A percentile compares a stretch with the other conserved stretches of the same genome.
phyloP scores from a whole-genome alignment of 495 filamentous ascomycete genomes.

The Lindgomyces ingoldianus region DNA sequence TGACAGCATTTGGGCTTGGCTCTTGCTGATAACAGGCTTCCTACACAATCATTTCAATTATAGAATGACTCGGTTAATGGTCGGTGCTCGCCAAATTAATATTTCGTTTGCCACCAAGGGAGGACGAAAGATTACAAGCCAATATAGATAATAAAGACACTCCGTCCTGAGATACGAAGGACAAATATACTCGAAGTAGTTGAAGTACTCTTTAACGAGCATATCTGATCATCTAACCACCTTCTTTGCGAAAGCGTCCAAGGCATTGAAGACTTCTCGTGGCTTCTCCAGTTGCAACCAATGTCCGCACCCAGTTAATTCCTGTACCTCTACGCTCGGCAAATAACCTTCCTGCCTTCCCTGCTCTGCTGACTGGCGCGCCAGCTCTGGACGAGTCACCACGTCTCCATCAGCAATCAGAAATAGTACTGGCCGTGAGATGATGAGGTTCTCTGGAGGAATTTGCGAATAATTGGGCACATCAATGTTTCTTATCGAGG shows the following conservation, averaged over 20 bases:
- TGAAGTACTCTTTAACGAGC: no score
- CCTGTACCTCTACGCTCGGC: background rate
- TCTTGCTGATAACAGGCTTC: no score
- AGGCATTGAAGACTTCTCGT: background rate
- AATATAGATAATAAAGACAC: no score
- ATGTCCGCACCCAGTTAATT: background rate
- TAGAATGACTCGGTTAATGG: no score
- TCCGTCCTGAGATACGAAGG: no score
- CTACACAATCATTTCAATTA: no score
- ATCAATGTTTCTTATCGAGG: background rate
- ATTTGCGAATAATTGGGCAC: background rate
- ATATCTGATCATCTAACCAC: no score
- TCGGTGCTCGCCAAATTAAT: no score
- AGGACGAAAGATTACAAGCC: no score
- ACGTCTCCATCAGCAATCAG: background rate
- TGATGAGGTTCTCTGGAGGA: background rate
- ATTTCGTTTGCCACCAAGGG: no score
- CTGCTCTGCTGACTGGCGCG: background rate
- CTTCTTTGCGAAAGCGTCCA: background rate
- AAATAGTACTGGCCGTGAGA: background rate
- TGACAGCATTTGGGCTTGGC: no score
- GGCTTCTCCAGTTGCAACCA: background rate
- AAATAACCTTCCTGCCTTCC: background rate
- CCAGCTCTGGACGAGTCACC: background rate
- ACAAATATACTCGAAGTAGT: no score